phyloP scores from a whole-genome alignment of 768 basidiomycete genomes.

The Tricholoma matsutake region DNA sequence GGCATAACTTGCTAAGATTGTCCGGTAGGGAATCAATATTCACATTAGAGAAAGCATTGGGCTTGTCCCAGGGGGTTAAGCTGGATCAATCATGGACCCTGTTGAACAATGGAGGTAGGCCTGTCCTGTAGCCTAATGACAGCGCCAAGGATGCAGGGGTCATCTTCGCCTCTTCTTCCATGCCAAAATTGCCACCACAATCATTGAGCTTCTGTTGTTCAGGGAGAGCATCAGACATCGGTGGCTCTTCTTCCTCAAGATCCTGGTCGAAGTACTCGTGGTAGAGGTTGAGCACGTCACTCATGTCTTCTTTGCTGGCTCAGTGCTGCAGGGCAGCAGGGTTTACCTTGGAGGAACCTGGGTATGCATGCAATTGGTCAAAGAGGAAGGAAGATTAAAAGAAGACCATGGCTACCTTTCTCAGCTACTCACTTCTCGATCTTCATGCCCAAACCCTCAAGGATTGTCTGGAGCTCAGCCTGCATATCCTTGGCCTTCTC shows the following conservation, averaged over 20 bases:
- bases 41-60: background rate
- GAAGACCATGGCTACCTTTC: background rate
- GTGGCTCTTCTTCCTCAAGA: background rate
- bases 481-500: too few relatives aligned
- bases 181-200: constrained; percentile 5
- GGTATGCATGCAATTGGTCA: background rate
- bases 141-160: constrained; percentile 8
- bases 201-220: constrained; percentile 13
- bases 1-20: background rate
- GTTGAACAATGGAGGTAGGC: constrained; percentile 22
- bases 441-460: constrained; percentile 7
- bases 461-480: constrained; percentile 1
- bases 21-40: too few relatives aligned
- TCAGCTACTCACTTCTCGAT: background rate
- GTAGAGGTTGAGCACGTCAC: constrained; percentile 4
- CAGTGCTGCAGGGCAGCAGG: constrained; percentile 7
- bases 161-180: constrained; percentile 8
- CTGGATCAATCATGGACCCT: constrained; percentile 13
- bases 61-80: constrained; percentile 17
- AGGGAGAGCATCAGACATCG: constrained; percentile 5
- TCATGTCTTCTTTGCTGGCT: constrained; percentile 5
- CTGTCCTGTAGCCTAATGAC: constrained; percentile 14
- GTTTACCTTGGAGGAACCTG: constrained; percentile 5
- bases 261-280: constrained; percentile 8
- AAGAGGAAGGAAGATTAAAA: background rate